Evolutionary conservation across 164 flowering plant species (phyloP), one percentile per base, ranked within the genome.

Genomic region (Pachysandra terminalis): DNA sequence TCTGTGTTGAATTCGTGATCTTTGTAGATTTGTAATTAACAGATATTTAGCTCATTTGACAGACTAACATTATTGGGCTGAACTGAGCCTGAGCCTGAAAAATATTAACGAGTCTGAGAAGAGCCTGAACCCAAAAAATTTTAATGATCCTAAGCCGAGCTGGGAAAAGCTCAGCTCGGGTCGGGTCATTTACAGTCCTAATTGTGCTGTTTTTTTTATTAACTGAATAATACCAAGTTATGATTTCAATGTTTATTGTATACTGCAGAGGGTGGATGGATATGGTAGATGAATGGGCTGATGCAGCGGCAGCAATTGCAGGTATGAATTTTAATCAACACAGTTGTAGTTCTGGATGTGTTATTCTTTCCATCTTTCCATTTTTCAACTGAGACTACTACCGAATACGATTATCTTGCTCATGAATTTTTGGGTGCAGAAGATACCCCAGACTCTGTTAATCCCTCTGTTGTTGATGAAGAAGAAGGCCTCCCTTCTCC

Each of bases 401-500:
- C 19, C 16, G 19, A 41, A 16, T 22, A 41, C 27, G 2, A n/a
- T 6, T 52, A 22, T 53, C n/a, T 28, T 65, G 2, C 45, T 32
- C 3, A 0, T 49, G n/a, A 7, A 41, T 64, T 41, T 70, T 25
- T 59, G 21, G 78, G 37, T 57, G 66, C 81, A 68, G 93, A 83
- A 70, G 81, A 81, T 65, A 84, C 93, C 8, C 88, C 95, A 9
- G 97, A 88, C 60, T 95, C 97, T 26, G 79, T 84, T 19, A 86
- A 92, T 63, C 96, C 92, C 15, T 86, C 98, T 21, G 83, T 67
- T 65, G 70, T 80, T 61, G 93, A 85, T 73, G 94, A 83, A 23
- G 90, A 84, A 54, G 97, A 87, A 79, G 98, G 98, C 5, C 87
- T 95, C 49, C 97, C 98, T 52, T 90, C 94, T 69, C 99, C 97